Percentiles rank a stretch among this genome's conserved stretches.
phyloP scores from a whole-genome alignment of 345 rosid species.

The Boechera stricta region DNA sequence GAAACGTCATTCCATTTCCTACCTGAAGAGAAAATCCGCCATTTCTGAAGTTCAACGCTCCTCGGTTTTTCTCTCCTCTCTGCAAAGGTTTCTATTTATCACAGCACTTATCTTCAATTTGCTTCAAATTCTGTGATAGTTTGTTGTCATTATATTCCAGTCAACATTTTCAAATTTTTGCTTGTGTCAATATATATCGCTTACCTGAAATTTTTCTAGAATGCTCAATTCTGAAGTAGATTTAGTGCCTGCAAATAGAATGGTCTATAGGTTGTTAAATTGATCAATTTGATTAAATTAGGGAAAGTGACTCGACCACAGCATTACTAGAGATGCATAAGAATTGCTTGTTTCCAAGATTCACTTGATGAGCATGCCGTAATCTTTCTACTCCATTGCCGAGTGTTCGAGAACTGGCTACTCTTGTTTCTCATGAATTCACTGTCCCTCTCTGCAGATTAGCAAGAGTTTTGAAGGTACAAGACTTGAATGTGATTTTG shows the following conservation, averaged over 20 bases:
- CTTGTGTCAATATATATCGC: background rate
- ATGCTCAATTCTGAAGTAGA: background rate
- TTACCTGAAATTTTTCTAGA: background rate
- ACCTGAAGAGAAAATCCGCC: constrained; percentile 70
- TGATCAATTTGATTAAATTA: background rate
- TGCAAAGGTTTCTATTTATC: constrained; percentile 52
- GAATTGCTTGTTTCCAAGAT: background rate
- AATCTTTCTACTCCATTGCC: background rate
- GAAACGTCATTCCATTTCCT: constrained; percentile 59
- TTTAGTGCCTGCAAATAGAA: background rate
- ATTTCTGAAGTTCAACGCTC: constrained; percentile 65
- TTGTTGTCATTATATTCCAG: too few relatives aligned
- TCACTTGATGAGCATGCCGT: background rate
- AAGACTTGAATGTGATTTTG: constrained; percentile 78
- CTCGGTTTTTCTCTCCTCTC: constrained; percentile 60
- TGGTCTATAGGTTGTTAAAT: background rate
- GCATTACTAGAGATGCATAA: background rate
- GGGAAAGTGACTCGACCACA: background rate
- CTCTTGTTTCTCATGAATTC: background rate
- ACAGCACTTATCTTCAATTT: background rate
- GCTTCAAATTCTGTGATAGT: too few relatives aligned
- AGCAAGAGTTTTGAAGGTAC: constrained; percentile 67
- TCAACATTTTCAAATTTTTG: background rate
- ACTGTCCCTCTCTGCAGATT: constrained; percentile 45
- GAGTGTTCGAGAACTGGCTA: background rate